These are phyloP conservation scores for Cyclostephanos tholiformis DNA, from an alignment of 108 stramenopile species.

Conservation along the genomic window DNA sequence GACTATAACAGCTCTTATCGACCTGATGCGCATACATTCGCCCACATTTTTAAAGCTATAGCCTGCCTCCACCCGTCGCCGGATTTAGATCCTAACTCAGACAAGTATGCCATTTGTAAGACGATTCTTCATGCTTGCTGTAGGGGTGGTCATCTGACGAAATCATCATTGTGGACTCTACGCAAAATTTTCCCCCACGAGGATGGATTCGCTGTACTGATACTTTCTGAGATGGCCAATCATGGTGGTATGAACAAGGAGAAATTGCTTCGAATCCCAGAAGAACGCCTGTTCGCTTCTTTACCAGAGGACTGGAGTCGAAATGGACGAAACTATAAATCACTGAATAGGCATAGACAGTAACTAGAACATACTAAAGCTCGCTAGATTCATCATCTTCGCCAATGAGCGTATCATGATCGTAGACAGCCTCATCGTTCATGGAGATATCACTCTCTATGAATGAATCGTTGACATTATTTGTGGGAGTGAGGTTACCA, in stretches of 20 bases:
- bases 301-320: slow-evolving; percentile 41
- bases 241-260: slow-evolving; percentile 20
- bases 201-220: slow-evolving; percentile 15
- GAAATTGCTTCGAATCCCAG: slow-evolving; percentile 15
- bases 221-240: slow-evolving; percentile 12
- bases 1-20: slow-evolving; percentile 13
- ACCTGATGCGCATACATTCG: slow-evolving; percentile 45
- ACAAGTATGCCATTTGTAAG: slow-evolving; percentile 25
- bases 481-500: too few species aligned
- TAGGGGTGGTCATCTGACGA: slow-evolving; percentile 32
- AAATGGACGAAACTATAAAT: slow-evolving; percentile 24
- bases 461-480: neutral
- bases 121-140: slow-evolving; percentile 38
- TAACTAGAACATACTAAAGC: too few species aligned
- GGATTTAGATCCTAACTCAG: neutral
- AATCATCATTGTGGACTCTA: slow-evolving; percentile 36
- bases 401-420: too few species aligned
- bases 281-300: slow-evolving; percentile 23
- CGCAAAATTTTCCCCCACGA: slow-evolving; percentile 9
- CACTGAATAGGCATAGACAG: slow-evolving; percentile 32
- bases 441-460: neutral
- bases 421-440: neutral
- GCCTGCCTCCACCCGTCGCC: slow-evolving; percentile 20
- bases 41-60: slow-evolving; percentile 44
- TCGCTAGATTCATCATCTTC: too few species aligned